Percentiles rank a stretch among this genome's conserved stretches.
Evolutionary conservation across 106 monocot genomes (phyloP).

Genomic region (Triglochin maritima): DNA sequence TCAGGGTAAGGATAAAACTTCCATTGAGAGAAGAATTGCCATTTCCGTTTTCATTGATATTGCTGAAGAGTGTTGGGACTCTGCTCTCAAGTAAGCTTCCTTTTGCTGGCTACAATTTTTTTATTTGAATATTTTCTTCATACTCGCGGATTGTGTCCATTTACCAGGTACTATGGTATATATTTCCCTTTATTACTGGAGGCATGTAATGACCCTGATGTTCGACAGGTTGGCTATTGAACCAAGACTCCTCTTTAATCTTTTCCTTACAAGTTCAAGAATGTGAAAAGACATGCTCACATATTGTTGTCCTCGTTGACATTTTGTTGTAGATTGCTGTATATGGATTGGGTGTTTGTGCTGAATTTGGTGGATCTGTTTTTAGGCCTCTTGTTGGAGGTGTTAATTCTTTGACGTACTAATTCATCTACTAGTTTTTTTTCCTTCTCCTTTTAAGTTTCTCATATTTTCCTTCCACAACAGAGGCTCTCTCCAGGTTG

Average conservation of each 20-base stretch:
- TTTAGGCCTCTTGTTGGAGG: slow-evolving; percentile 91
- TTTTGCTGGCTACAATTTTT: background rate
- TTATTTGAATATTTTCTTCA: too few relatives aligned
- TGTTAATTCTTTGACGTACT: slow-evolving; percentile 1
- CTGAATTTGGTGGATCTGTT: slow-evolving; percentile 86
- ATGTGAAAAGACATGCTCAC: too few relatives aligned
- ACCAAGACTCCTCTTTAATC: background rate
- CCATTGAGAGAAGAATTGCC: slow-evolving; percentile 81
- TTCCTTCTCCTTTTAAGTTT: background rate
- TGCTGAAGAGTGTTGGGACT: slow-evolving; percentile 75
- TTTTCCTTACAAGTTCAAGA: background rate
- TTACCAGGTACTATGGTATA: slow-evolving; percentile 70
- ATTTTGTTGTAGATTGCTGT: slow-evolving; percentile 68
- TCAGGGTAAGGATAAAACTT: slow-evolving; percentile 81
- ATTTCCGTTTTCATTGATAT: slow-evolving; percentile 95
- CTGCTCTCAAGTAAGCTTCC: slow-evolving; percentile 54
- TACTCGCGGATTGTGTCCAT: background rate
- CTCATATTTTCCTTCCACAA: background rate
- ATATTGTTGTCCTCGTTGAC: background rate
- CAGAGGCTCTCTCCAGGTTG: slow-evolving; percentile 85
- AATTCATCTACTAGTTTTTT: too few relatives aligned
- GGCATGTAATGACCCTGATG: slow-evolving; percentile 84
- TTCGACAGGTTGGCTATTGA: slow-evolving; percentile 53
- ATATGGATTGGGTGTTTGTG: slow-evolving; percentile 96
- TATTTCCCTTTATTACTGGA: slow-evolving; percentile 86